phyloP scores from a whole-genome alignment of 2,329 filamentous ascomycete genomes.

The Ceratocystis colombiana region DNA sequence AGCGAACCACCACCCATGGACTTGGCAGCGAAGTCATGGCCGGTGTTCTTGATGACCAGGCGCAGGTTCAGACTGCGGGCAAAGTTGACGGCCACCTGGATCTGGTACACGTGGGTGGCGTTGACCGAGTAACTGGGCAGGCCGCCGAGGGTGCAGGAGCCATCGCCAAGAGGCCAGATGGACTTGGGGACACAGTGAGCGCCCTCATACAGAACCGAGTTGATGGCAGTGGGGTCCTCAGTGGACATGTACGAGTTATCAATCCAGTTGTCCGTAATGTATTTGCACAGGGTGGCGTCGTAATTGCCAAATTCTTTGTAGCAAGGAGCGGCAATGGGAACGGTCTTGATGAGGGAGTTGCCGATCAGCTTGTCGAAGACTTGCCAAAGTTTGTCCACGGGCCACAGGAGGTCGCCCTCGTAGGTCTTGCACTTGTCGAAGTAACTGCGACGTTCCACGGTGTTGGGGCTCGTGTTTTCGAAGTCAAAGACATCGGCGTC shows the following conservation, averaged over 20 bases:
- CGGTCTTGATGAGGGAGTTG: constrained; percentile 32
- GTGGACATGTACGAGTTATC: constrained; percentile 24
- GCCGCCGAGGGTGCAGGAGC: constrained; percentile 35
- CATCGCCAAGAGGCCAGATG: constrained; percentile 29
- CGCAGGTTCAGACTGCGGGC: constrained; percentile 40
- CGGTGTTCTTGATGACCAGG: constrained; percentile 44
- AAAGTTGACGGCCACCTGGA: constrained; percentile 41
- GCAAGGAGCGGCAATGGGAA: constrained; percentile 31
- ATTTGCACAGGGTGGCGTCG: constrained; percentile 30
- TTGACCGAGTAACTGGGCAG: constrained; percentile 38
- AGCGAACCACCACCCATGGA: constrained; percentile 36
- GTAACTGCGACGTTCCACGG: constrained; percentile 8
- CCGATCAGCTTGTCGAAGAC: constrained; percentile 29
- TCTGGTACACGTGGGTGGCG: constrained; percentile 36
- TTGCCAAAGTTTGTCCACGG: constrained; percentile 30
- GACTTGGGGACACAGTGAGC: constrained; percentile 21
- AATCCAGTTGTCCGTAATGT: constrained; percentile 29
- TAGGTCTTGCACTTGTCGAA: constrained; percentile 30
- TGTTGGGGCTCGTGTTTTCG: constrained; percentile 13
- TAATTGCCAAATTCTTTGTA: constrained; percentile 27
- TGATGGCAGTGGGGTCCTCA: constrained; percentile 27
- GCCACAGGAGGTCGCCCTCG: constrained; percentile 31
- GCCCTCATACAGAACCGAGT: constrained; percentile 28
- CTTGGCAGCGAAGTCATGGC: constrained; percentile 41
- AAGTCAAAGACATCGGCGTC: constrained; percentile 22